phyloP scores from a whole-genome alignment of 2,329 filamentous ascomycete genomes.

The Colletotrichum plurivorum region DNA sequence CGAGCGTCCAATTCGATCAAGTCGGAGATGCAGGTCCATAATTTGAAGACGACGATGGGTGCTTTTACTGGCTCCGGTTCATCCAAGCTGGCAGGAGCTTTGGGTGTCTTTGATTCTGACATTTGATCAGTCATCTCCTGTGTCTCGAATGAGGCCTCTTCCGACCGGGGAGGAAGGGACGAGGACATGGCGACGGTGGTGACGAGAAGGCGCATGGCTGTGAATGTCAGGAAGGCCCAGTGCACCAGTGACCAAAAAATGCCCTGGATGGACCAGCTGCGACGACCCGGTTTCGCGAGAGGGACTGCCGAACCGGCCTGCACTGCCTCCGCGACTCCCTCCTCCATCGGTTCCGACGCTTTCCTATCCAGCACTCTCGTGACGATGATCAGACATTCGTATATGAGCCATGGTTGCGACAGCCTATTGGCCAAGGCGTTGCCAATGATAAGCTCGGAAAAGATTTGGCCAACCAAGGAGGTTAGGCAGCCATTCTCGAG shows the following conservation, averaged over 20 bases:
- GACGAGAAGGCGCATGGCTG: slow-evolving; percentile 76
- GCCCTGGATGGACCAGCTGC: slow-evolving; percentile 57
- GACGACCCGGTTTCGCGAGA: slow-evolving; percentile 30
- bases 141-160: slow-evolving; percentile 17
- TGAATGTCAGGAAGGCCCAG: slow-evolving; percentile 68
- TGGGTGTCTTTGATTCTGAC: slow-evolving; percentile 43
- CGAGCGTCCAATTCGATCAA: slow-evolving; percentile 81
- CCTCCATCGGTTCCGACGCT: slow-evolving; percentile 26
- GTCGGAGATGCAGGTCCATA: slow-evolving; percentile 82
- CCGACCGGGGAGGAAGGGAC: slow-evolving; percentile 71
- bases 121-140: slow-evolving; percentile 43
- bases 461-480: slow-evolving; percentile 86
- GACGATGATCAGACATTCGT: slow-evolving; percentile 84
- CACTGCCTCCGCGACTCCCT: slow-evolving; percentile 32
- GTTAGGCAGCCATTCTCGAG: slow-evolving; percentile 89
- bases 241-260: slow-evolving; percentile 72
- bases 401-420: slow-evolving; percentile 90
- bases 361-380: slow-evolving; percentile 58
- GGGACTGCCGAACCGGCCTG: slow-evolving; percentile 12
- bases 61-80: slow-evolving; percentile 55
- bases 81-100: slow-evolving; percentile 38
- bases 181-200: slow-evolving; percentile 76
- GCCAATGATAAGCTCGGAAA: slow-evolving; percentile 91
- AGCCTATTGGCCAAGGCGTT: slow-evolving; percentile 84
- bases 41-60: slow-evolving; percentile 81